Conservation (phyloP, 1,284 basidiomycete genomes). For the Papiliotrema fonsecae region DNA sequence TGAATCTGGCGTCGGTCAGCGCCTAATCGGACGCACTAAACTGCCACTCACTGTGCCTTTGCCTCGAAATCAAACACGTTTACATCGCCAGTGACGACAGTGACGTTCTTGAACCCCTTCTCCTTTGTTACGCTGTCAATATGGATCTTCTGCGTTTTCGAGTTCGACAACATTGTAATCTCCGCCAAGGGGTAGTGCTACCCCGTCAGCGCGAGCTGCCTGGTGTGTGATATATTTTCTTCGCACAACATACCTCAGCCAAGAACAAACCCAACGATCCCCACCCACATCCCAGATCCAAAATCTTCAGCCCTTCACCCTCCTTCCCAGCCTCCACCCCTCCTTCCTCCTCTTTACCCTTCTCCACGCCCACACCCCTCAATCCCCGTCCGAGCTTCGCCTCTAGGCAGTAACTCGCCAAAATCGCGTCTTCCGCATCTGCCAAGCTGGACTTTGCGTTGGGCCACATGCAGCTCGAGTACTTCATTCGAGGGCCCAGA, state of each 20-base stretch:
- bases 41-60: conserved; percentile 50
- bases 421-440: conserved; percentile 65
- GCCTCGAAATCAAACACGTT: conserved; percentile 61
- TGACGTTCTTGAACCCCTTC: conserved; percentile 58
- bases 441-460: conserved; percentile 62
- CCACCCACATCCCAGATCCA: conserved; percentile 75
- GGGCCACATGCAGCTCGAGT: conserved; percentile 67
- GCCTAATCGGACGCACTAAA: neutral
- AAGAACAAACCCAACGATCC: conserved; percentile 66
- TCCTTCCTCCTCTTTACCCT: neutral
- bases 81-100: conserved; percentile 68
- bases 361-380: conserved; percentile 18
- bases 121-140: conserved; percentile 59
- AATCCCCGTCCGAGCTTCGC: conserved; percentile 52
- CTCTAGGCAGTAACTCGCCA: conserved; percentile 66
- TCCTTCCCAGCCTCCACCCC: conserved; percentile 19
- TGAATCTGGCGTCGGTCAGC: conserved; percentile 53
- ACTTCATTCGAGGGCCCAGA: conserved; percentile 61
- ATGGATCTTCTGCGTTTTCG: conserved; percentile 63
- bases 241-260: conserved; percentile 59
- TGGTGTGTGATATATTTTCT: neutral
- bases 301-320: conserved; percentile 60
- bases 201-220: neutral
- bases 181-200: conserved; percentile 66
- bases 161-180: conserved; percentile 67